Evolutionary conservation across 495 filamentous ascomycete genomes (phyloP), one percentile per base, ranked within the genome.

Genomic region (Aspergillus conjunctus): DNA sequence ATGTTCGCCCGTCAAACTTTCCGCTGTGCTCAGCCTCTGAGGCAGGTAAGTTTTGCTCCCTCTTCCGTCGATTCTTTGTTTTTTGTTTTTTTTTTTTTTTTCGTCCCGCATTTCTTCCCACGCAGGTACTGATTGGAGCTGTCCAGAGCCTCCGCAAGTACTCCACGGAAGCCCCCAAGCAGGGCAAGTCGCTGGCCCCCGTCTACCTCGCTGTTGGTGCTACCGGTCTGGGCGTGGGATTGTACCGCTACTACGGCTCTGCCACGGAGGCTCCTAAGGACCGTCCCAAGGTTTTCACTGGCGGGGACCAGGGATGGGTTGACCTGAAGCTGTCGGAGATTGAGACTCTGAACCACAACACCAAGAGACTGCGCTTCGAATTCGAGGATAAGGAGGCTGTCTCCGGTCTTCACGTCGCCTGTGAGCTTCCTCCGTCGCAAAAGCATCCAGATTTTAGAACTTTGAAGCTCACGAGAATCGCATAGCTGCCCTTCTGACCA

Each of bases 231-330:
- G 76, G 68, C 66, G 71, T 65, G 41, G 77, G 78, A 56, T 33
- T 81, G 53, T 81, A 78, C 65, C 72, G 73, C 58, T 80, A 79
- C 68, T 75, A 58, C 67, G 62, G 63, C 46, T 64, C 67, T 48
- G 66, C 66, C 46, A 63, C 61, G 41, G 71, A 69, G 14, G 74
- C 78, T 68, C 67, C 66, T 59, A 72, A 75, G 66, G 69, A 78
- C 26, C 71, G 74, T 34, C 63, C 71, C 33, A 79, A 76, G 68
- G 72, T 89, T 33, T 90, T 98, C 73, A 88, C 80, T 17, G 95
- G 93, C 58, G 91, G 92, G 44, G 89, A 93, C 51, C 87, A 94
- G 75, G 93, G 91, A 66, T 96, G 90, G 75, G 73, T 96, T 44
- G 83, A 85, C 61, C 84, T 96, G 63, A 85, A 88, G 79, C 82